These are phyloP conservation scores for Bidens hawaiensis DNA, from an alignment of 140 eudicot species.

Conservation along the genomic window DNA sequence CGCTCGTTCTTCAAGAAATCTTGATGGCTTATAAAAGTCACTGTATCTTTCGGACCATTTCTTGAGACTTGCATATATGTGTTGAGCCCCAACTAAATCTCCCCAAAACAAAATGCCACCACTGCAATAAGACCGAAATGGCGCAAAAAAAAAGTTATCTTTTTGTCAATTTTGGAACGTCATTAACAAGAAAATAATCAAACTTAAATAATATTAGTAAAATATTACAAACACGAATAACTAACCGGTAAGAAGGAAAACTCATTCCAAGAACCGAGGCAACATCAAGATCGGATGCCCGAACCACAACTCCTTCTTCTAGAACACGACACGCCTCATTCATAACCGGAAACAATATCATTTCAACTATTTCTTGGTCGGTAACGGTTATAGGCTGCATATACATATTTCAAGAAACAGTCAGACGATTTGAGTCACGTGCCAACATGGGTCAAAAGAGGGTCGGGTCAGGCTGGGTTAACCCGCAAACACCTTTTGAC, in stretches of 20 bases:
- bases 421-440: neutral
- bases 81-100: constrained; percentile 80
- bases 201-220: neutral
- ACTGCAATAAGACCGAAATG: constrained; percentile 52
- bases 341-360: constrained; percentile 70
- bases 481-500: neutral
- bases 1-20: constrained; percentile 89
- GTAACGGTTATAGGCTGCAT: constrained; percentile 45
- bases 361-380: constrained; percentile 61
- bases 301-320: constrained; percentile 61
- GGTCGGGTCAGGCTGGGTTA: neutral
- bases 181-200: neutral
- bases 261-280: constrained; percentile 82
- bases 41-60: constrained; percentile 75
- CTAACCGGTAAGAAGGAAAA: constrained; percentile 70
- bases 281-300: constrained; percentile 69
- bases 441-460: neutral
- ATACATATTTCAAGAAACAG: constrained; percentile 12
- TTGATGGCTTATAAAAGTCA: constrained; percentile 72
- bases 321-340: constrained; percentile 77
- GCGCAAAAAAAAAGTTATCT: too few relatives aligned
- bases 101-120: constrained; percentile 97
- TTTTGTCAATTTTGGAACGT: too few relatives aligned
- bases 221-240: neutral
- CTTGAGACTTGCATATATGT: constrained; percentile 63